phyloP scores from a whole-genome alignment of 805 yeast species.

The Priceomyces haplophilus region DNA sequence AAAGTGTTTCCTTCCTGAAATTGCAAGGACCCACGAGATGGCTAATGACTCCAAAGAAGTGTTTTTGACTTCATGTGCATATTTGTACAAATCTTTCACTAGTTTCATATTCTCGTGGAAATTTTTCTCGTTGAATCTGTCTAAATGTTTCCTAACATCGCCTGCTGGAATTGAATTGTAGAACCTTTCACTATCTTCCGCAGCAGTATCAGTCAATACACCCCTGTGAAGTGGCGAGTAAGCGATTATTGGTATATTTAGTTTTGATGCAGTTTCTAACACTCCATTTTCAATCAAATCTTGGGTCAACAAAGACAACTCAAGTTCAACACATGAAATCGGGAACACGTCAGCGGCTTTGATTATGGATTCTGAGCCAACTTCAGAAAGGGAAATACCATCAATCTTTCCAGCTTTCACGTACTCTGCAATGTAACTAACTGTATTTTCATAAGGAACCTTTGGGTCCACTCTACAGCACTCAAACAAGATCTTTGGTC shows the following conservation, averaged over 20 bases:
- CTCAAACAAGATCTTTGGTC: conserved; percentile 53
- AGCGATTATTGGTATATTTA: conserved; percentile 64
- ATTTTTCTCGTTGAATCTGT: conserved; percentile 59
- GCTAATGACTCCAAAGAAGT: conserved; percentile 57
- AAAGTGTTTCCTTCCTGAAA: conserved; percentile 60
- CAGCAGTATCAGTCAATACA: conserved; percentile 61
- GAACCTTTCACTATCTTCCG: conserved; percentile 28
- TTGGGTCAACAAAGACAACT: conserved; percentile 67
- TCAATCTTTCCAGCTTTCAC: conserved; percentile 64
- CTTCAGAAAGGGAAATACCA: conserved; percentile 75
- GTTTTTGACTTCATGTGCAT: conserved; percentile 45
- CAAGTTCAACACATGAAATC: conserved; percentile 71
- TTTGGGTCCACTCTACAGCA: conserved; percentile 65
- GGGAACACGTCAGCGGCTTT: conserved; percentile 57
- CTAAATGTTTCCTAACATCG: conserved; percentile 51
- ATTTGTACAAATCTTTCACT: conserved; percentile 46
- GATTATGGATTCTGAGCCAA: conserved; percentile 55
- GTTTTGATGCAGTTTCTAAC: conserved; percentile 53
- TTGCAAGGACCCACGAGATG: conserved; percentile 47
- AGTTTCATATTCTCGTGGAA: conserved; percentile 50
- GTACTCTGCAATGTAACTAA: conserved; percentile 53
- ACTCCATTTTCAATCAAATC: conserved; percentile 64
- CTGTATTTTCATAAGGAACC: conserved; percentile 57
- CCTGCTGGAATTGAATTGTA: conserved; percentile 49
- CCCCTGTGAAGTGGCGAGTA: conserved; percentile 88